Evolutionary conservation across 768 basidiomycete genomes (phyloP).

Genomic region (Ramaria sp.): DNA sequence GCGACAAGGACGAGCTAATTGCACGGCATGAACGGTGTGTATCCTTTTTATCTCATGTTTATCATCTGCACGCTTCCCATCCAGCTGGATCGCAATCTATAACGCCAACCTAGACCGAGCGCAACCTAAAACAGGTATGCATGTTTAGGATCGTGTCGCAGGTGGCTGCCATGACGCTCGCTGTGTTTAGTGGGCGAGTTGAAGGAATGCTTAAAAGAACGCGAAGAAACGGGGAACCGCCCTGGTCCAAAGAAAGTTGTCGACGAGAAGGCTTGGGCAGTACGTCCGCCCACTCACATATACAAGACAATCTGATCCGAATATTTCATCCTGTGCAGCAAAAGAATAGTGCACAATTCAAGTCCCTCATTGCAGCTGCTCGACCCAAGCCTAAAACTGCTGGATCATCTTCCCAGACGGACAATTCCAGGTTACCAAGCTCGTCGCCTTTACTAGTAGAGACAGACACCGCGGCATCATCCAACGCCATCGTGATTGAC

Average conservation of each 20-base stretch:
- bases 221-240: constrained; percentile 2
- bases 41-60: background rate
- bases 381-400: background rate
- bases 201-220: background rate
- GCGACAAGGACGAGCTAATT: constrained; percentile 40
- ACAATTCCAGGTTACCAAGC: background rate
- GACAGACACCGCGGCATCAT: background rate
- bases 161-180: background rate
- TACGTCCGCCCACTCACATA: background rate
- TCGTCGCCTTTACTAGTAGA: background rate
- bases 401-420: background rate
- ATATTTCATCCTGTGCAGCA: background rate
- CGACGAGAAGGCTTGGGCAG: constrained; percentile 8
- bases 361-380: constrained; percentile 3
- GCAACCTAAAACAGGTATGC: constrained; percentile 1
- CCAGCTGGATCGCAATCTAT: constrained; percentile 57
- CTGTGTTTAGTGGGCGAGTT: constrained; percentile 1
- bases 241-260: constrained; percentile 4
- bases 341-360: constrained; percentile 8
- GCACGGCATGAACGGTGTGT: constrained; percentile 50
- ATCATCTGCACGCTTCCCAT: background rate
- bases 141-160: no score
- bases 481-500: background rate
- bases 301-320: background rate
- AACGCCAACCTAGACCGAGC: constrained; percentile 64